Base-by-base conservation (phyloP, 805 yeast genomes). In the Barnettozyma botsteinii region DNA sequence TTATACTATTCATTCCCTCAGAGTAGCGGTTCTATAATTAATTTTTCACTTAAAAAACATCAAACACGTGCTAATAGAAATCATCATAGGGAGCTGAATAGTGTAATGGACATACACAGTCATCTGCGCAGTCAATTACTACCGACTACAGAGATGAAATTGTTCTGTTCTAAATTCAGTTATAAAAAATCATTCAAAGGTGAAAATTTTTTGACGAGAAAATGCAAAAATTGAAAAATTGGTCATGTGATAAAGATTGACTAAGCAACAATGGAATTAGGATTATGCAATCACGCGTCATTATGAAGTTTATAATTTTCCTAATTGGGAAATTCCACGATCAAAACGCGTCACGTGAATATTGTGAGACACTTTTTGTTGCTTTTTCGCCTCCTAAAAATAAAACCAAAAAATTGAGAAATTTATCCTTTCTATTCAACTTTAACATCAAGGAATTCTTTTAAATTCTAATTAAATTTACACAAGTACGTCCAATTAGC, bases 21-120 rank as follows among this genome's bases (percentile, higher is more conserved):
- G 48, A 38, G 48, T 44, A 44, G 48, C 48, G 48, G 48, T 44
- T 44, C 48, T 41, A 41, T 40, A 29, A 17, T 29, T 23, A 10
- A 17, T 10, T 35, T 37, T 33, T 37, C 45, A 41, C 18, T 20
- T 22, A 13, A 18, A 24, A 25, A 40, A n/a, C 24, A 10, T 40
- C 38, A 37, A 31, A 31, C 25, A 28, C 24, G 42, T 38, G 42
- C 41, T 28, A 33, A 28, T 14, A 34, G 38, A 36, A 27, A 33
- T 39, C 43, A 40, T 40, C 40, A 40, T 19, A 27, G 40, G 37
- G 33, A 31, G 15, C 12, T 12, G 12, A 11, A 31, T 10, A 14
- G 20, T 4, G 15, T n/a, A 23, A 22, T 25, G 15, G 7, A 7
- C 7, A n/a, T 15, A 26, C 9, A 12, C 8, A 26, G 13, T 26